Base-by-base conservation (phyloP, 2,329 filamentous ascomycete species). In the Hypoxylon sp. region DNA sequence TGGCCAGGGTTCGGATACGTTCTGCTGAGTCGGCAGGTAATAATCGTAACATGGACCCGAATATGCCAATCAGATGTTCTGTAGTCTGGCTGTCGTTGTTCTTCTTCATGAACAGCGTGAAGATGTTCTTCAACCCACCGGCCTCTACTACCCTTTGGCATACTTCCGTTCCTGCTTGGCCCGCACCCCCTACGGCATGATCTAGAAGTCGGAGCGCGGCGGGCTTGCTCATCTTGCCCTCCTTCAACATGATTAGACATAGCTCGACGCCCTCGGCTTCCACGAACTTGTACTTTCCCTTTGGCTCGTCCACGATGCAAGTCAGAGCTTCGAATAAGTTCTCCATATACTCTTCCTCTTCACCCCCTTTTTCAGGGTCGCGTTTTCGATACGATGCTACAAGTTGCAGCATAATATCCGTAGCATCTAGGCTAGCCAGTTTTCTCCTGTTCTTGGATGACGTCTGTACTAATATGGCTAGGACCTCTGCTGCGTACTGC, bases 281-380 rank as follows among this genome's bases (percentile, higher is more conserved):
- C 35, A 97, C 78, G 69, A 98, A 96, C 66, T 93, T 93, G 9
- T 81, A 76, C 79, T 98, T 98, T 5, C 94, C 94, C 3, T 86
- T 81, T 0, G 85, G 79, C 65, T 94, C 91, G 74, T 97, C 92
- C 0, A 91, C 92, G 1, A 97, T 82, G 73, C 92, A 97, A 0
- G 93, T 92, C 17, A 98, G 78, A 1, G 91, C 89, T 76, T 97
- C 94, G 78, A 99, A 99, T 0, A 98, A 78, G 72, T 99, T 97
- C 80, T 97, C 94, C 77, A 97, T 92, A 78, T 93, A 98, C 81
- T 99, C 96, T 77, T 97, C 94, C 79, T 98, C 96, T 55, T 96
- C 91, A 33, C 91, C 90, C 65, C 94, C 93, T 76, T 92, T 95
- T 53, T 90, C 87, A 0, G 96, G 96, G 76, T 99, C 94, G 53